Evolutionary conservation across 805 yeast species (phyloP).

Genomic region (Cyberlindnera xishuangbannaensis): DNA sequence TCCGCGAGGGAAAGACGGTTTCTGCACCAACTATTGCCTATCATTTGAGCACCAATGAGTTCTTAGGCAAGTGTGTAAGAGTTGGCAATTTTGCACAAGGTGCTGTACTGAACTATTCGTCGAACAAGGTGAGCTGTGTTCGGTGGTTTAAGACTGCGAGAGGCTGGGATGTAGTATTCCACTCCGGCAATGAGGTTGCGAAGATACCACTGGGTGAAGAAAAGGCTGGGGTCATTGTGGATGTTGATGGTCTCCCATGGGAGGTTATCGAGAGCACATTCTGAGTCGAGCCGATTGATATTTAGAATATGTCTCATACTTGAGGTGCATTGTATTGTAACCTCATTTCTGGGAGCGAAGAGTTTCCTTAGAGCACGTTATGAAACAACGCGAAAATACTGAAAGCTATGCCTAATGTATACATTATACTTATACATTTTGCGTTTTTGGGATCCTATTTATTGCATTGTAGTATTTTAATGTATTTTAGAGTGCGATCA

Average conservation of each 20-base stretch:
- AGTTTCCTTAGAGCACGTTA: too few species aligned
- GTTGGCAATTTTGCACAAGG: slow-evolving; percentile 52
- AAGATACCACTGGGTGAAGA: slow-evolving; percentile 17
- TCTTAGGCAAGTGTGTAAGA: slow-evolving; percentile 40
- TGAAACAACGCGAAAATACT: too few species aligned
- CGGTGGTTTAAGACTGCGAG: slow-evolving; percentile 13
- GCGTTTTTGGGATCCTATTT: too few species aligned
- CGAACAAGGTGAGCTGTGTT: slow-evolving; percentile 16
- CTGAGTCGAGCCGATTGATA: too few species aligned
- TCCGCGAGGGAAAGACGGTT: slow-evolving; percentile 27
- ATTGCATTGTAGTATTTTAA: too few species aligned
- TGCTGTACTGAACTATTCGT: slow-evolving; percentile 27
- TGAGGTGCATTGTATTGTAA: too few species aligned
- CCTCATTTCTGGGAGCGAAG: too few species aligned
- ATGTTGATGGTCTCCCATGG: slow-evolving; percentile 15
- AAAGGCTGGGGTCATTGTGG: slow-evolving; percentile 8
- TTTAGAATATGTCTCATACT: too few species aligned
- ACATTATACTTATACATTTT: too few species aligned
- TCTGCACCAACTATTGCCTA: slow-evolving; percentile 28
- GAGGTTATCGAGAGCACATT: slow-evolving; percentile 14
- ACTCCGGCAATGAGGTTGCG: slow-evolving; percentile 15
- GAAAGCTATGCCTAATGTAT: too few species aligned
- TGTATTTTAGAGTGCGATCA: too few species aligned
- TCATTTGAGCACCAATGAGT: slow-evolving; percentile 20
- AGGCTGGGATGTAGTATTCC: slow-evolving; percentile 16